These are phyloP conservation scores for Termitomyces sp. DNA, from an alignment of 768 basidiomycete species.

Conservation along the genomic window DNA sequence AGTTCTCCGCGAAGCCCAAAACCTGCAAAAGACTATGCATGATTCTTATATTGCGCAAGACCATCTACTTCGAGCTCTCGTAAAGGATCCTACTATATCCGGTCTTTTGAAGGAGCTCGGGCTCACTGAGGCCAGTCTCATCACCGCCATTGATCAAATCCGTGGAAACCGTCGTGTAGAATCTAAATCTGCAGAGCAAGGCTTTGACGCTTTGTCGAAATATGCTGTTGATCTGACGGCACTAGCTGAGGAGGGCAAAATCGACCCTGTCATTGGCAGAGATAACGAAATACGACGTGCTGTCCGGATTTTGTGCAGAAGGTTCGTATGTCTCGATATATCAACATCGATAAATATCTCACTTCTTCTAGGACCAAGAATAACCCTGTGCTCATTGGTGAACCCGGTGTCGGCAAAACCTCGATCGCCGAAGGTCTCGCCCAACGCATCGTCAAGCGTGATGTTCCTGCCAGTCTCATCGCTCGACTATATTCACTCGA, in stretches of 20 bases:
- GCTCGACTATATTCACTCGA: conserved; percentile 82
- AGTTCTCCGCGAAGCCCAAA: conserved; percentile 73
- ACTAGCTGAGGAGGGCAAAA: conserved; percentile 86
- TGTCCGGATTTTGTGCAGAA: conserved; percentile 79
- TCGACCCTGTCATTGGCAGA: conserved; percentile 93
- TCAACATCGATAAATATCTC: not conserved
- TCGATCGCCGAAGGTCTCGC: conserved; percentile 94
- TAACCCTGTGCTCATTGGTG: conserved; percentile 95
- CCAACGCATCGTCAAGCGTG: conserved; percentile 91
- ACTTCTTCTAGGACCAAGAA: conserved; percentile 73
- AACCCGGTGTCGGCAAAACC: conserved; percentile 95
- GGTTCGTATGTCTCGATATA: conserved; percentile 30
- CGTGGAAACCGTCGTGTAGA: conserved; percentile 86
- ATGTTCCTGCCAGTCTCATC: conserved; percentile 76
- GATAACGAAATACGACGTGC: conserved; percentile 89
- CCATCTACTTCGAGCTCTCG: conserved; percentile 81
- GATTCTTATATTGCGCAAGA: conserved; percentile 94
- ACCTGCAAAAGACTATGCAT: conserved; percentile 77
- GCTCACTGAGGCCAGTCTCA: conserved; percentile 68
- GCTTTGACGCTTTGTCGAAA: conserved; percentile 90
- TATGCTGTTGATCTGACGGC: conserved; percentile 85
- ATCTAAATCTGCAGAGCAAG: conserved; percentile 82
- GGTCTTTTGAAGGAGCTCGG: conserved; percentile 71
- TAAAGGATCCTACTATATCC: conserved; percentile 68
- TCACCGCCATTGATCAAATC: conserved; percentile 73